A percentile compares a stretch with the other conserved stretches of the same genome.
These are phyloP conservation scores for Avena eriantha DNA, from an alignment of 176 grass and related monocot species.

Conservation along the genomic window DNA sequence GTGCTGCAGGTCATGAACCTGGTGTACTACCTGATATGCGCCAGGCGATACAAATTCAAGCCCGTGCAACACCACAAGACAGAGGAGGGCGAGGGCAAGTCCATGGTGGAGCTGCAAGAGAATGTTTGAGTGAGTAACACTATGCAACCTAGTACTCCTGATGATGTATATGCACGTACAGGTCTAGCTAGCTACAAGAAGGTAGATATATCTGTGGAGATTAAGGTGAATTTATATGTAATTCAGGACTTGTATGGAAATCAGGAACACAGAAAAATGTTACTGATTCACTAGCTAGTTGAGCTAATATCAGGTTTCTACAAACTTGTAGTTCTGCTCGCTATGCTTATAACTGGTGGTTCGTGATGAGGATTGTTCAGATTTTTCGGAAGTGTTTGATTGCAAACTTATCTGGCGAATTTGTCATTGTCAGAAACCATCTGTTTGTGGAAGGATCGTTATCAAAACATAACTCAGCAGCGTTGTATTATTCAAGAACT, in stretches of 20 bases:
- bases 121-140: slow-evolving; percentile 43
- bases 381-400: neutral
- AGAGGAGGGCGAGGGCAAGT: slow-evolving; percentile 28
- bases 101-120: slow-evolving; percentile 46
- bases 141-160: neutral
- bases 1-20: slow-evolving; percentile 65
- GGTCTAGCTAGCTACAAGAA: slow-evolving; percentile 20
- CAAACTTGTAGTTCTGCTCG: neutral
- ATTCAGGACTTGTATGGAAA: slow-evolving; percentile 11
- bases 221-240: neutral
- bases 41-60: slow-evolving; percentile 71
- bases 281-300: neutral
- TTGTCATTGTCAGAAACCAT: neutral
- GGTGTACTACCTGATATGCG: slow-evolving; percentile 67
- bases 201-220: slow-evolving; percentile 24
- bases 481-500: neutral
- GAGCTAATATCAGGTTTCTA: neutral
- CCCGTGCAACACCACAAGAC: slow-evolving; percentile 43
- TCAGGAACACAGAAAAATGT: slow-evolving; percentile 28
- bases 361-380: neutral
- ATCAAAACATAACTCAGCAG: neutral
- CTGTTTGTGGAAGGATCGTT: neutral
- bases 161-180: slow-evolving; percentile 21
- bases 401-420: neutral
- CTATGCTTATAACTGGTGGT: neutral